Base-by-base conservation (phyloP, 768 basidiomycete genomes). In the Boletus insuetus region DNA sequence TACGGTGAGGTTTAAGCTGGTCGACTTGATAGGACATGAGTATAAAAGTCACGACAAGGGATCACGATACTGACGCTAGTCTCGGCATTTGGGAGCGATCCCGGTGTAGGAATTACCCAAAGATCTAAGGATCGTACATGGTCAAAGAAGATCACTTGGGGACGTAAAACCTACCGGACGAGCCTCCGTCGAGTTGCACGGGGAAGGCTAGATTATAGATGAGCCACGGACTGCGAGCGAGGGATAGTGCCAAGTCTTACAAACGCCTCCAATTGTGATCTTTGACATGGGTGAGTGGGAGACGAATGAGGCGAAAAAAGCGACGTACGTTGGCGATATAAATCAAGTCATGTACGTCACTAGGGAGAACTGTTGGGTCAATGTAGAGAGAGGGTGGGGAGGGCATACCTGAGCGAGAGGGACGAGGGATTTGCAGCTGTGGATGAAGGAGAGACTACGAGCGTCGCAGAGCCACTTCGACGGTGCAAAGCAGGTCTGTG, bases 121-220 rank as follows among this genome's bases (percentile, higher is more conserved):
- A 94, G 77, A 71, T 94, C 91, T 58, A 82, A 16, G 9, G 16
- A 35, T 7, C 13, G 41, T n/a, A 16, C 13, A 32, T 10, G 26
- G 44, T 40, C 35, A 55, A 39, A 11, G 37, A 26, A 16, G 35
- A 14, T 16, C 24, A 13, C 4, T 1, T 11, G 17, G 14, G 10
- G 32, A 19, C 4, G 2, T 4, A 34, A 1, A 40, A 51, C 55
- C 5, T 48, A 72, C 65, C 67, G 48, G 69, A 72, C 11, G 90
- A 92, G 57, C 91, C 91, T 2, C 90, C 91, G 71, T 94, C 91
- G 46, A 94, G 74, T 68, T 94, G 91, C 14, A 91, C 81, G 46
- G 79, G 73, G 69, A 86, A 89, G 16, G 77, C 90, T 92, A 58
- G 2, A 26, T 16, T 24, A 31, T 7, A 39, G 14, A 16, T 68